Base-by-base conservation (phyloP, 2,329 filamentous ascomycete genomes). In the Pyrenochaeta sp. region DNA sequence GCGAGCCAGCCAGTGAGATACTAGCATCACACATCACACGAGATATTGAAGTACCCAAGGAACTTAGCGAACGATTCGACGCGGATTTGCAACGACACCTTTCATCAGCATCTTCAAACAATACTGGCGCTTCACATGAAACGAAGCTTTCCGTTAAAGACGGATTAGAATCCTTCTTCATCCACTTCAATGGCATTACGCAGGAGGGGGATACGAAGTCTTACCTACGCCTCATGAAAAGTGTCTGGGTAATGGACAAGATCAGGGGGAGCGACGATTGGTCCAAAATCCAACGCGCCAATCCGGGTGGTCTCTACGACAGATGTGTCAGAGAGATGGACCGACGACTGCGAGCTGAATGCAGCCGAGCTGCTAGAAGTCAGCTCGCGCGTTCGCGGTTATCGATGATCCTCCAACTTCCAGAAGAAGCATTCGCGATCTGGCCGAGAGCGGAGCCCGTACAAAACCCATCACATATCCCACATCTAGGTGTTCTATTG, bases 211-310 rank as follows among this genome's bases (percentile, higher is more conserved):
- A 57, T 39, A 45, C 58, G 0, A 54, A 44, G 40, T 48, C 54
- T 10, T 64, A 64, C 49, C 40, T 61, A 5, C 44, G 52, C 13
- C 49, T 64, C 9, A 57, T 64, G 44, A 64, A 61, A 28, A 51
- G 51, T 30, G 52, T 64, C 1, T 64, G 58, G 61, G 54, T 64
- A 10, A 61, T 64, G 52, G 55, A 58, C 30, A 32, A 34, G 6
- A 50, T 64, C 19, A n/a, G 46, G 37, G 45, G 49, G 28, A 61
- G 61, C 25, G 30, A 53, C 19, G 50, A 56, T 12, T 56, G 57
- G 50, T 19, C 32, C 1, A 54, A 44, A 34, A 40, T 57, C 6
- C 53, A 61, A 30, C 45, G 47, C 32, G 51, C 19, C 22, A 57
- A 50, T 34, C 58, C 58, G 2, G 58, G 58, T 22, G 50, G 54